Percentiles rank a stretch among this genome's conserved stretches.
These are phyloP conservation scores for Penicillium robsamsonii DNA, from an alignment of 495 filamentous ascomycete species.

Conservation along the genomic window DNA sequence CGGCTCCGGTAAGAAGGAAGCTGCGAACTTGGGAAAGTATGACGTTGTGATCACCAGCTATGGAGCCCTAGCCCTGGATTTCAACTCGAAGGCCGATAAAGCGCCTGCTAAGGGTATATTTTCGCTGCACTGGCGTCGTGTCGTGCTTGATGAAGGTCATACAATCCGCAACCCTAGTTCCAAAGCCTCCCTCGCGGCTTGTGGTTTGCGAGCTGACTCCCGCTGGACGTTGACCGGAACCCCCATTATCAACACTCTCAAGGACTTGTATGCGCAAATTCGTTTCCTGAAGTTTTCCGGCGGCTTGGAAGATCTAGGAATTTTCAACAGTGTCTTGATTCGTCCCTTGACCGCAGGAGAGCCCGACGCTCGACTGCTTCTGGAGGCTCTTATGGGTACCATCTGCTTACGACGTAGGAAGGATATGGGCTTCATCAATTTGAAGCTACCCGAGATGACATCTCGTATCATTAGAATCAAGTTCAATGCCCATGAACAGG, in stretches of 20 bases:
- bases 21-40: constrained; percentile 53
- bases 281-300: constrained; percentile 77
- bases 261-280: constrained; percentile 78
- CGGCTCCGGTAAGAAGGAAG: constrained; percentile 56
- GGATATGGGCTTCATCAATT: constrained; percentile 85
- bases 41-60: constrained; percentile 87
- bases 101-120: constrained; percentile 50
- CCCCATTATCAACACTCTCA: constrained; percentile 73
- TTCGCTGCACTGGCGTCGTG: constrained; percentile 70
- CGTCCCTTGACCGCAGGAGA: constrained; percentile 64
- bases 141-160: constrained; percentile 89
- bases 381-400: constrained; percentile 78
- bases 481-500: constrained; percentile 70
- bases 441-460: constrained; percentile 73
- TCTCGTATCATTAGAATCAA: constrained; percentile 79
- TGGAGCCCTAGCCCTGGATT: constrained; percentile 54
- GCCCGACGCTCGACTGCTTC: constrained; percentile 56
- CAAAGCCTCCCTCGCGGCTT: constrained; percentile 67
- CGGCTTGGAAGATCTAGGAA: constrained; percentile 67
- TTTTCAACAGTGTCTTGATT: constrained; percentile 75
- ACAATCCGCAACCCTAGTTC: constrained; percentile 76
- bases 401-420: constrained; percentile 83
- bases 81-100: constrained; percentile 32
- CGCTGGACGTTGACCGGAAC: constrained; percentile 85
- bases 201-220: constrained; percentile 62